A percentile compares a stretch with the other conserved stretches of the same genome.
Conservation (phyloP, 768 basidiomycete genomes). For the Epithele typhae region DNA sequence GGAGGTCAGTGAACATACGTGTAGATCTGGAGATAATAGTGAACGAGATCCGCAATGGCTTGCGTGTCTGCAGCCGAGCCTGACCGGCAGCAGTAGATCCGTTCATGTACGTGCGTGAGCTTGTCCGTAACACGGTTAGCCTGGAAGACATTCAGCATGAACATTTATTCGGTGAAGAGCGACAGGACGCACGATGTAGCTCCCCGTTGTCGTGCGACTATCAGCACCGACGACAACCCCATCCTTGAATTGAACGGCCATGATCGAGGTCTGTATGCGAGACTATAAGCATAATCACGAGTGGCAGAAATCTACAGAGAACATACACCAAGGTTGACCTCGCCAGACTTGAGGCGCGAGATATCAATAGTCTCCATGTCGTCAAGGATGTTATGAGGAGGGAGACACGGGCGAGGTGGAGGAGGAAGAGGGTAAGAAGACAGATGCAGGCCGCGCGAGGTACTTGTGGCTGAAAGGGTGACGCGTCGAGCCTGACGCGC, state of each 20-base stretch:
- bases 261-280: slow-evolving; percentile 82
- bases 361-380: slow-evolving; percentile 55
- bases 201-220: slow-evolving; percentile 93
- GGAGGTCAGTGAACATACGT: slow-evolving; percentile 41
- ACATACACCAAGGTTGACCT: slow-evolving; percentile 95
- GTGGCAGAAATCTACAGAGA: neutral
- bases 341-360: slow-evolving; percentile 84
- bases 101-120: slow-evolving; percentile 93
- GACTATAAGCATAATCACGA: neutral
- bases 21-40: slow-evolving; percentile 74
- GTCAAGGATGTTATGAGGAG: slow-evolving; percentile 41
- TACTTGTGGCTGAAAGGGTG: slow-evolving; percentile 24
- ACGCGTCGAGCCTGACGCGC: slow-evolving; percentile 41
- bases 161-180: no score
- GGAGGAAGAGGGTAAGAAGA: slow-evolving; percentile 21
- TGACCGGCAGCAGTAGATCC: slow-evolving; percentile 98
- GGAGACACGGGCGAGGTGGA: slow-evolving; percentile 26
- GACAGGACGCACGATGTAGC: slow-evolving; percentile 74
- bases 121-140: slow-evolving; percentile 99
- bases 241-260: slow-evolving; percentile 95
- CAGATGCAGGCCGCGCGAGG: slow-evolving; percentile 6
- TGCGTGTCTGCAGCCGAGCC: slow-evolving; percentile 98
- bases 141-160: slow-evolving; percentile 35
- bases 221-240: slow-evolving; percentile 98
- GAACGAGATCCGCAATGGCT: slow-evolving; percentile 89